These are phyloP conservation scores for Mortierella sp. DNA, from an alignment of 371 early-diverging fungal species.

Conservation along the genomic window DNA sequence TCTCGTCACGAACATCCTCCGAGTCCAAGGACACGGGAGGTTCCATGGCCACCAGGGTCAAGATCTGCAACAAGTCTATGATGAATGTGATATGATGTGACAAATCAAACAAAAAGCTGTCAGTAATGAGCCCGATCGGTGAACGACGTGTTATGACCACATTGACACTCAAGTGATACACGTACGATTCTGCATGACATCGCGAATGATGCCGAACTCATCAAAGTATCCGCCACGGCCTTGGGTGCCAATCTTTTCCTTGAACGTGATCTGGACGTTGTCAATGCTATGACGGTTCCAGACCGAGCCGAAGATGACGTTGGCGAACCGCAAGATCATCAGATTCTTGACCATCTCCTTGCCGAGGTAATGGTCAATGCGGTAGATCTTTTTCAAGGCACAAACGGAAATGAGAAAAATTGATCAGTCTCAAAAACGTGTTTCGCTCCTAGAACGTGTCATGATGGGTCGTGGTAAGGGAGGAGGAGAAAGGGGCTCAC, in stretches of 20 bases:
- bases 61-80: slow-evolving; percentile 87
- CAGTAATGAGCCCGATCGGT: too few species aligned
- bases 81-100: not conserved
- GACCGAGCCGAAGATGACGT: slow-evolving; percentile 90
- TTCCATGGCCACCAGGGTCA: slow-evolving; percentile 95
- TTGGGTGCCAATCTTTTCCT: slow-evolving; percentile 98
- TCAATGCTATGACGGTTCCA: slow-evolving; percentile 93
- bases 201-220: slow-evolving; percentile 98
- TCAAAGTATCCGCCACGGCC: slow-evolving; percentile 99
- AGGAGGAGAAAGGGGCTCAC: slow-evolving; percentile 50
- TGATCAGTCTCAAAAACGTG: not conserved
- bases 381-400: slow-evolving; percentile 77
- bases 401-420: not conserved
- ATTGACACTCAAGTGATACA: not conserved
- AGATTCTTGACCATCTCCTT: slow-evolving; percentile 99
- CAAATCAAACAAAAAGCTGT: not conserved
- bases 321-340: slow-evolving; percentile 94
- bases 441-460: too few species aligned
- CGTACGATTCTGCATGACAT: slow-evolving; percentile 98
- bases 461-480: too few species aligned
- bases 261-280: slow-evolving; percentile 98
- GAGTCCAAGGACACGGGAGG: slow-evolving; percentile 86
- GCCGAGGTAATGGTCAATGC: slow-evolving; percentile 98
- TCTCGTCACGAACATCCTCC: slow-evolving; percentile 94
- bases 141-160: too few species aligned